These are phyloP conservation scores for Hirsutella minnesotensis DNA, from an alignment of 2,329 filamentous ascomycete species.

Conservation along the genomic window DNA sequence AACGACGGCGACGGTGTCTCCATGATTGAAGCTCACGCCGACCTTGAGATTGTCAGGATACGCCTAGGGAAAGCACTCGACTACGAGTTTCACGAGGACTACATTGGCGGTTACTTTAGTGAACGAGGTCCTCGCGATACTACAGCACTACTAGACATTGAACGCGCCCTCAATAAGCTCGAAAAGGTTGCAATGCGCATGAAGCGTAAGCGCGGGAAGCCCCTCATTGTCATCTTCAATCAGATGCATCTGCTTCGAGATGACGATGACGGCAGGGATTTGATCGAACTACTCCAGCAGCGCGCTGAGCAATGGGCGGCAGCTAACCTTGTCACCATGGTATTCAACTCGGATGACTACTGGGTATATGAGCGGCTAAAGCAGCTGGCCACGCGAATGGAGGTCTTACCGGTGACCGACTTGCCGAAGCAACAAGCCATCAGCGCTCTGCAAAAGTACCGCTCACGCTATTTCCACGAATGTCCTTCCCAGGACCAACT, in stretches of 20 bases:
- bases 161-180: constrained; percentile 92
- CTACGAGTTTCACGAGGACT: constrained; percentile 96
- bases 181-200: constrained; percentile 83
- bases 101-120: constrained; percentile 91
- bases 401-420: constrained; percentile 78
- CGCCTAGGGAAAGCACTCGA: constrained; percentile 87
- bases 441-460: constrained; percentile 64
- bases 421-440: constrained; percentile 70
- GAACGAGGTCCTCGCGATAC: constrained; percentile 87
- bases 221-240: constrained; percentile 88
- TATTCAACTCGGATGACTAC: constrained; percentile 96
- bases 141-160: constrained; percentile 86
- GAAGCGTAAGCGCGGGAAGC: constrained; percentile 48
- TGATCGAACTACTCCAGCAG: constrained; percentile 91
- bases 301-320: constrained; percentile 95
- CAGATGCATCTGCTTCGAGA: constrained; percentile 84
- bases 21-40: constrained; percentile 94
- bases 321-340: constrained; percentile 75
- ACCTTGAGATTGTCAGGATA: constrained; percentile 89
- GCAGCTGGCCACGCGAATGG: constrained; percentile 86
- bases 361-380: constrained; percentile 97
- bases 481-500: constrained; percentile 41
- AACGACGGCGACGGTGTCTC: constrained; percentile 79
- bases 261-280: constrained; percentile 82
- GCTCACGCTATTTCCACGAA: constrained; percentile 65